Evolutionary conservation across 2,329 filamentous ascomycete genomes (phyloP), one percentile per base, ranked within the genome.

Genomic region (Cordyceps tenuipes): DNA sequence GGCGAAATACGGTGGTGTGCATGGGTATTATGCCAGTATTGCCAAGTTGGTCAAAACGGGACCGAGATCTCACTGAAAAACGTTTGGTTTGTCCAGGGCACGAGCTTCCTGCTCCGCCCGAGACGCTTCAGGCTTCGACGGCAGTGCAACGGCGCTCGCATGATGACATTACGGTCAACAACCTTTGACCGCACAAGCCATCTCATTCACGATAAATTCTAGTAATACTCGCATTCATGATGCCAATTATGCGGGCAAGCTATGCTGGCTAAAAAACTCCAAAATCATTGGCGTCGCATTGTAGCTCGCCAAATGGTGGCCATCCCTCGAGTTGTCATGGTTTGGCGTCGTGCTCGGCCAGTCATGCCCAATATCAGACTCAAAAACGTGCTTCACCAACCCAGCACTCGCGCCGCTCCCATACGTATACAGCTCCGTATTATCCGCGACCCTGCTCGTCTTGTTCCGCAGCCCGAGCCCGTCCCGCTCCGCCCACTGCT

Each of bases 81-180:
- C n/a, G 2, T 17, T n/a, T n/a, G 23, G 5, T 36, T n/a, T 41
- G 44, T n/a, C 5, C 15, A 10, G 5, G 7, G 12, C 5, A 90
- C 81, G 62, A 94, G 78, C 51, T 56, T 89, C 73, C 92, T 83
- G 66, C 80, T 85, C 64, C 81, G 74, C 0, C 89, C 89, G 62
- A 90, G 70, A 65, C 82, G 81, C 69, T 82, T 76, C 73, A 93
- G 76, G 88, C 89, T 65, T 86, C 79, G 65, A 81, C 76, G 1
- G 89, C 88, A 23, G 23, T 2, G 2, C 29, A 9, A 1, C 5
- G 19, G 31, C 6, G 29, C 26, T 31, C 10, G n/a, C 48, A 31
- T 13, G 48, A 7, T 50, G 48, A 31, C 48, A 8, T 23, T 36
- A 5, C 29, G 3, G 26, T 31, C 29, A 12, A 12, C 48, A 8